phyloP scores from a whole-genome alignment of 768 basidiomycete species.

The Macrolepiota dolichaula region DNA sequence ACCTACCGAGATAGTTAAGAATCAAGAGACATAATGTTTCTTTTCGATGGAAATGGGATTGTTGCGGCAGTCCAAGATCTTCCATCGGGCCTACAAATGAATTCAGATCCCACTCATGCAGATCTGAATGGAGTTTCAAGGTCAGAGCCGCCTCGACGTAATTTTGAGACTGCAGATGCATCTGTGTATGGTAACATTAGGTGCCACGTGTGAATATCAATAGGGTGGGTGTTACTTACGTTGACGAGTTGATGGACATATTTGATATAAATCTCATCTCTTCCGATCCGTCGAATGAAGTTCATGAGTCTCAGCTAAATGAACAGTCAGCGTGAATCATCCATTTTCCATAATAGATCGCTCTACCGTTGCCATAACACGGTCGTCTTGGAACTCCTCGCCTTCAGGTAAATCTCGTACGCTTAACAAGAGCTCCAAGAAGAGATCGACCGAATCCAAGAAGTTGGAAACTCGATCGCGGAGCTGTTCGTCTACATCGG shows the following conservation, averaged over 20 bases:
- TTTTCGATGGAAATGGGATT: constrained; percentile 91
- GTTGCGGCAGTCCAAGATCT: constrained; percentile 85
- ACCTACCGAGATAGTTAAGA: constrained; percentile 86
- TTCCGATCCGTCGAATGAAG: constrained; percentile 87
- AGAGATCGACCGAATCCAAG: constrained; percentile 86
- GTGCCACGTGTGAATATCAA: background rate
- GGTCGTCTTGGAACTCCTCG: constrained; percentile 92
- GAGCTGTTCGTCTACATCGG: constrained; percentile 76
- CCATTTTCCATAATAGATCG: background rate
- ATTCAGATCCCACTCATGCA: constrained; percentile 87
- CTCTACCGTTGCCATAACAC: constrained; percentile 83
- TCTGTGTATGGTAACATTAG: constrained; percentile 39
- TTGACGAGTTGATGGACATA: constrained; percentile 94
- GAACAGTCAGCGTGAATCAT: constrained; percentile 15
- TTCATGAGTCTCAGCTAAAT: constrained; percentile 82
- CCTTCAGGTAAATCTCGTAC: constrained; percentile 89
- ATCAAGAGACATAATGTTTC: constrained; percentile 90
- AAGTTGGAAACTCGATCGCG: constrained; percentile 77
- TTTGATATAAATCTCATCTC: constrained; percentile 93
- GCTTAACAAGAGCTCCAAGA: constrained; percentile 86
- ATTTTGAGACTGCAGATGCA: constrained; percentile 86
- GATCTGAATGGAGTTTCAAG: constrained; percentile 88
- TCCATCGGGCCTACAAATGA: constrained; percentile 84
- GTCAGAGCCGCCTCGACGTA: constrained; percentile 93
- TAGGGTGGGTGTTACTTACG: constrained; percentile 39